Conservation (phyloP, 768 basidiomycete genomes). For the Pleurotus pulmonarius region DNA sequence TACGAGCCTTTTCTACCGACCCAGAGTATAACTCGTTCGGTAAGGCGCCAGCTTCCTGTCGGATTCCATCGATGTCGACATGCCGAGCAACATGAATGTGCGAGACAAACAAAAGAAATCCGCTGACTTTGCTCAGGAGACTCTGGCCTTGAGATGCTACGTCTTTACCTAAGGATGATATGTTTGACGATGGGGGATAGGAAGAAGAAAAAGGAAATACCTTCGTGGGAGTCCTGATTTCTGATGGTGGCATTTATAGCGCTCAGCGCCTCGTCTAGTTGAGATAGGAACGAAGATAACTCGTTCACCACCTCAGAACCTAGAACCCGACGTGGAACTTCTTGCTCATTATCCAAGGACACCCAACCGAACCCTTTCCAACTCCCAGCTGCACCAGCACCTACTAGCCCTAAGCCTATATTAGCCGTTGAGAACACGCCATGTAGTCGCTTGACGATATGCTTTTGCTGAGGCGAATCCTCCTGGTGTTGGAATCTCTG, state of each 20-base stretch:
- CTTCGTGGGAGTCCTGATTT: conserved; percentile 29
- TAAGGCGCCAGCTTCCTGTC: conserved; percentile 37
- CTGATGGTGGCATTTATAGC: conserved; percentile 30
- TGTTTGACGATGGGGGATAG: neutral
- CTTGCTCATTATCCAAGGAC: conserved; percentile 44
- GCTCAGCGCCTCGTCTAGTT: conserved; percentile 49
- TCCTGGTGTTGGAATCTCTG: conserved; percentile 46
- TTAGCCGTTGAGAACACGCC: conserved; percentile 60
- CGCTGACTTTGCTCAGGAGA: conserved; percentile 51
- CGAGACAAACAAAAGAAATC: conserved; percentile 54
- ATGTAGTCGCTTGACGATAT: conserved; percentile 34
- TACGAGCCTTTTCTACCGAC: conserved; percentile 66
- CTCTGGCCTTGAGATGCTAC: conserved; percentile 42
- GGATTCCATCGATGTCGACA: conserved; percentile 79
- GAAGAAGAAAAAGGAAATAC: conserved; percentile 22
- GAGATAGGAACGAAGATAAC: conserved; percentile 40
- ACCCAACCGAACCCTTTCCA: conserved; percentile 91
- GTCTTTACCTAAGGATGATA: conserved; percentile 31
- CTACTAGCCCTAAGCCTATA: conserved; percentile 75
- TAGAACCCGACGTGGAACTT: conserved; percentile 44
- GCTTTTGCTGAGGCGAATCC: conserved; percentile 33
- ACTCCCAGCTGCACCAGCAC: conserved; percentile 68
- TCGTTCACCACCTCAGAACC: conserved; percentile 51
- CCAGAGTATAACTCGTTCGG: conserved; percentile 53
- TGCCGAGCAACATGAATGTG: conserved; percentile 78